phyloP scores from a whole-genome alignment of 345 rosid genomes.

The Noccaea bulbosa region DNA sequence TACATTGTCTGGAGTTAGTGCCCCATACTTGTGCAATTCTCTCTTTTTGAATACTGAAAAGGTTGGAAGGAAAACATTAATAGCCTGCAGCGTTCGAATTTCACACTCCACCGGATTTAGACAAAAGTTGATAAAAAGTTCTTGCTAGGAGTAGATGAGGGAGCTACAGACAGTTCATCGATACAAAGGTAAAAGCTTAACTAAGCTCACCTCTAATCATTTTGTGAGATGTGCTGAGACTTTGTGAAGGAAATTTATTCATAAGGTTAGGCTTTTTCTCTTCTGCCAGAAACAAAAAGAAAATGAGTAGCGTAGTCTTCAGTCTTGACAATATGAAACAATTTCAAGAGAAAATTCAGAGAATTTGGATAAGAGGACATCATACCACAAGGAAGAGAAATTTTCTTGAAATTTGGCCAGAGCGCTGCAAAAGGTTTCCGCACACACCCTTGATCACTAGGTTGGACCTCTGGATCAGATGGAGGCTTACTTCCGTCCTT shows the following conservation, averaged over 20 bases:
- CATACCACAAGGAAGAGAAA: constrained; percentile 52
- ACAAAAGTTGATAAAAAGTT: too few species aligned
- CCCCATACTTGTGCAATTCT: constrained; percentile 59
- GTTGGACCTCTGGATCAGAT: constrained; percentile 29
- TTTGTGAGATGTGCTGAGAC: constrained; percentile 63
- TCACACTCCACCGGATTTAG: background rate
- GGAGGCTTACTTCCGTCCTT: constrained; percentile 42
- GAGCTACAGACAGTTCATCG: background rate
- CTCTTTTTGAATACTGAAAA: constrained; percentile 72
- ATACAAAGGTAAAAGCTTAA: background rate
- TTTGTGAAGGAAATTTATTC: constrained; percentile 33
- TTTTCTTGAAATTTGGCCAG: constrained; percentile 49
- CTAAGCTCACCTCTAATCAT: constrained; percentile 64
- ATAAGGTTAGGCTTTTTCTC: constrained; percentile 41
- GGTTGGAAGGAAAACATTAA: constrained; percentile 16
- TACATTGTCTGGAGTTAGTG: constrained; percentile 44
- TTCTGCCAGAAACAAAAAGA: constrained; percentile 19
- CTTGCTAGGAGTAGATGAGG: background rate
- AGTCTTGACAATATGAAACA: constrained; percentile 1
- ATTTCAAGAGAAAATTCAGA: background rate
- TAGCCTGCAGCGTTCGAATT: background rate
- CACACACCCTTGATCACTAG: constrained; percentile 28
- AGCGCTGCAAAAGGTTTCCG: constrained; percentile 36
- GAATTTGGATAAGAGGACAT: background rate
- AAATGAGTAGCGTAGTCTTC: background rate